A percentile compares a stretch with the other conserved stretches of the same genome.
Conservation (phyloP, 371 early-diverging fungal species). For the Funneliformis caledonium region DNA sequence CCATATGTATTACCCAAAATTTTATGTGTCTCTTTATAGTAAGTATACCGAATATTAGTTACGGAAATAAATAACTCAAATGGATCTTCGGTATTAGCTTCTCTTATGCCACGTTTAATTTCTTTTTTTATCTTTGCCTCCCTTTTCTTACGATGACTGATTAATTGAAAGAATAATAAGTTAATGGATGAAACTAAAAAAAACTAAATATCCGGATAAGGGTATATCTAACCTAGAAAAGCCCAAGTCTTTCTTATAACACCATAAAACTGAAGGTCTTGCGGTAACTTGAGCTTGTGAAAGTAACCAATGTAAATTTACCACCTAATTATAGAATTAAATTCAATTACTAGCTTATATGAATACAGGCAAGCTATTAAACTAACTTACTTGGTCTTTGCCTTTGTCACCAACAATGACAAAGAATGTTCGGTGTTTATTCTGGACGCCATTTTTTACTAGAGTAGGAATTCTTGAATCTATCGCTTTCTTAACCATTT, state of each 20-base stretch:
- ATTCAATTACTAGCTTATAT: background rate
- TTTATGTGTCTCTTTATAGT: conserved; percentile 98
- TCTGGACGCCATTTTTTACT: conserved; percentile 89
- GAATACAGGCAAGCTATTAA: background rate
- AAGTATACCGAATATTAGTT: conserved; percentile 95
- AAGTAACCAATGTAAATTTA: conserved; percentile 95
- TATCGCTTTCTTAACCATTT: conserved; percentile 86
- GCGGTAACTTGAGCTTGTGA: conserved; percentile 91
- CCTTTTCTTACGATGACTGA: conserved; percentile 93
- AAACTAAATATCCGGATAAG: background rate
- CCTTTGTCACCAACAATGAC: conserved; percentile 97
- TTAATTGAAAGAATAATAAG: background rate
- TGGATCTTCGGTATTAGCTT: conserved; percentile 92
- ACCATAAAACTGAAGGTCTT: conserved; percentile 96
- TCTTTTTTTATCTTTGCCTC: conserved; percentile 92
- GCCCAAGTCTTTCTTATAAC: conserved; percentile 98
- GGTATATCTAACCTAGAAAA: conserved; percentile 69
- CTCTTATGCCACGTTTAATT: conserved; percentile 86
- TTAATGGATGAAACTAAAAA: background rate
- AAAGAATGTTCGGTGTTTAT: conserved; percentile 94
- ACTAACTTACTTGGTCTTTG: conserved; percentile 78
- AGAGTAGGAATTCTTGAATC: conserved; percentile 94
- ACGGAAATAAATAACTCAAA: conserved; percentile 95
- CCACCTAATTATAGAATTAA: conserved; percentile 64
- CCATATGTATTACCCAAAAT: conserved; percentile 99